Evolutionary conservation across 768 basidiomycete species (phyloP).

Genomic region (Rickenella mellea): DNA sequence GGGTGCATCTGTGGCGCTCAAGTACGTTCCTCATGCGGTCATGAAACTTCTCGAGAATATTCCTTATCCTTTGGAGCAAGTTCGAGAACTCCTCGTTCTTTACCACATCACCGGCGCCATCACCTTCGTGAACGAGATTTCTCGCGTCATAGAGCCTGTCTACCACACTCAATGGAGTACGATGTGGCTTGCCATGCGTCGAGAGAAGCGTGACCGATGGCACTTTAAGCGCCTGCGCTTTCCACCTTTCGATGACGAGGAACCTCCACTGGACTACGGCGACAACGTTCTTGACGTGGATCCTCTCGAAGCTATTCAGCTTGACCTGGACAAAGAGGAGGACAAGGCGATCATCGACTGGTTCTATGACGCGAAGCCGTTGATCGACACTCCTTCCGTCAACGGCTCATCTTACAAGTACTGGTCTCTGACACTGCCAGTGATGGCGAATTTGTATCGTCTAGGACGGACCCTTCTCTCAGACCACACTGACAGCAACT

Average conservation of each 20-base stretch:
- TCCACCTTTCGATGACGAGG: constrained; percentile 98
- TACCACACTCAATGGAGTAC: constrained; percentile 99
- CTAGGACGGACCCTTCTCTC: constrained; percentile 89
- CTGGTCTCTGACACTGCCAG: constrained; percentile 86
- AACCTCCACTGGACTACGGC: constrained; percentile 97
- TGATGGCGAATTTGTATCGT: constrained; percentile 95
- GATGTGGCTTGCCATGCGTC: constrained; percentile 99
- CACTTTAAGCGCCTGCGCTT: constrained; percentile 99
- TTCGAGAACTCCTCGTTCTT: constrained; percentile 94
- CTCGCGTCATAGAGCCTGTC: constrained; percentile 91
- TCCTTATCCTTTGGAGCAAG: constrained; percentile 97
- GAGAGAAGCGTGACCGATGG: constrained; percentile 95
- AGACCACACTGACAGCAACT: constrained; percentile 85
- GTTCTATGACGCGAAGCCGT: constrained; percentile 97
- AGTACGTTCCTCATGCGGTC: constrained; percentile 98
- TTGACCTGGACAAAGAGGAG: constrained; percentile 89
- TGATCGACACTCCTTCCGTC: constrained; percentile 80
- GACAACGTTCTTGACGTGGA: constrained; percentile 98
- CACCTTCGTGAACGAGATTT: constrained; percentile 98
- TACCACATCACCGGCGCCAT: constrained; percentile 99
- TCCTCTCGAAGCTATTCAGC: constrained; percentile 93
- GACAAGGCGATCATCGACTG: constrained; percentile 88
- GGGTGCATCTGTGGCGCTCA: constrained; percentile 91
- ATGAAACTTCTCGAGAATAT: constrained; percentile 99
- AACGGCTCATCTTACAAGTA: constrained; percentile 90